These are phyloP conservation scores for Cladobotryum protrusum DNA, from an alignment of 2,329 filamentous ascomycete genomes.

Conservation along the genomic window DNA sequence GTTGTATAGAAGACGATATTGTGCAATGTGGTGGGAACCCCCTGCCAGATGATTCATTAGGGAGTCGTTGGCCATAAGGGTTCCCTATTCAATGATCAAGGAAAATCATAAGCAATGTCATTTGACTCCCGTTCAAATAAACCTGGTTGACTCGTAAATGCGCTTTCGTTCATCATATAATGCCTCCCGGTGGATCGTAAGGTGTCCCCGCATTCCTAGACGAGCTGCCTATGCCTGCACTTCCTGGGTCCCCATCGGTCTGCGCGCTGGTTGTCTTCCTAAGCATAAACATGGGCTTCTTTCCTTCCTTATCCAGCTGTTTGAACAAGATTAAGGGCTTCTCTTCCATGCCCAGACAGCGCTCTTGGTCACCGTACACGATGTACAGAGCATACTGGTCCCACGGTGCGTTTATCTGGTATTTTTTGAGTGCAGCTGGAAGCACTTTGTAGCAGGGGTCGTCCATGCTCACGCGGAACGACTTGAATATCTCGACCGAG, in stretches of 20 bases:
- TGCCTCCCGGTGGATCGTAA: conserved; percentile 55
- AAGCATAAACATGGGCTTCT: conserved; percentile 99
- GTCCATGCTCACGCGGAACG: conserved; percentile 95
- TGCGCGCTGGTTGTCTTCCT: conserved; percentile 56
- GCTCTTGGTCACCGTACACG: conserved; percentile 96
- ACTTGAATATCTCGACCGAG: conserved; percentile 95
- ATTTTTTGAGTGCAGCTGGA: conserved; percentile 91
- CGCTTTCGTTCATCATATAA: conserved; percentile 36
- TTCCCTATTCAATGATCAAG: too few species aligned
- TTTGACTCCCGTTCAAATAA: too few species aligned
- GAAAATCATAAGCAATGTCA: too few species aligned
- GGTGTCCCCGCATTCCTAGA: conserved; percentile 38
- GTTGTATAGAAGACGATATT: too few species aligned
- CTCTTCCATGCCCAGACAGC: conserved; percentile 85
- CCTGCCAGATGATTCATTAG: too few species aligned
- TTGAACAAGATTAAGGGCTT: conserved; percentile 95
- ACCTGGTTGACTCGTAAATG: too few species aligned
- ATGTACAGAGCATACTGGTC: conserved; percentile 97
- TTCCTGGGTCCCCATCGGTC: conserved; percentile 48
- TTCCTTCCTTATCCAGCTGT: conserved; percentile 90
- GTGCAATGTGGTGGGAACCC: too few species aligned
- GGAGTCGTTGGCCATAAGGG: too few species aligned
- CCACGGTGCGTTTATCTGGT: conserved; percentile 97
- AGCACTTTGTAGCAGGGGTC: conserved; percentile 97
- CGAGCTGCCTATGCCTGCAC: conserved; percentile 44